A percentile compares a stretch with the other conserved stretches of the same genome.
These are phyloP conservation scores for Fomitopsis betulina DNA, from an alignment of 1,284 basidiomycete genomes.

Conservation along the genomic window DNA sequence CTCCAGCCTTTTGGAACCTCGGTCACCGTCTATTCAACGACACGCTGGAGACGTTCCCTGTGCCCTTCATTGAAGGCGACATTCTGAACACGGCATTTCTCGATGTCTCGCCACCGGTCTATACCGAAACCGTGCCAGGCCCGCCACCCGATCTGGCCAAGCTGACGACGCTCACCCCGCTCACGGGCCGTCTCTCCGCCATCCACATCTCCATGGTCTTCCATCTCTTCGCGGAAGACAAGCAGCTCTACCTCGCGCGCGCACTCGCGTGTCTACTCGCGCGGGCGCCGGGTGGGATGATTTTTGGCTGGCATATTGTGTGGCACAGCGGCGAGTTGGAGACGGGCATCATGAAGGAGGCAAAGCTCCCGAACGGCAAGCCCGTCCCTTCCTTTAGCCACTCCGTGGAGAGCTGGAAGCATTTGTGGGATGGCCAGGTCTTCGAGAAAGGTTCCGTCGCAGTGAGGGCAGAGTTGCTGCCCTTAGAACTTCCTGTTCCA, in stretches of 20 bases:
- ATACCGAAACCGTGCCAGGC: constrained; percentile 17
- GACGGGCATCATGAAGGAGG: background rate
- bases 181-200: constrained; percentile 40
- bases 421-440: constrained; percentile 38
- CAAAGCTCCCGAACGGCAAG: background rate
- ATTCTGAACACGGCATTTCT: constrained; percentile 36
- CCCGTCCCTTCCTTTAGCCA: constrained; percentile 23
- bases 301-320: constrained; percentile 31
- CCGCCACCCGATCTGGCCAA: constrained; percentile 26
- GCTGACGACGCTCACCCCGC: constrained; percentile 37
- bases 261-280: constrained; percentile 36
- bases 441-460: constrained; percentile 32
- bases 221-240: constrained; percentile 44
- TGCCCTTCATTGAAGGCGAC: constrained; percentile 44
- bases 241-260: constrained; percentile 37
- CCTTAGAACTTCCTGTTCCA: too few species aligned
- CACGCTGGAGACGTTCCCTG: constrained; percentile 36
- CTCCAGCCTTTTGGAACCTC: constrained; percentile 30
- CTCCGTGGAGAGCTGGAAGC: constrained; percentile 34
- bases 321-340: constrained; percentile 14
- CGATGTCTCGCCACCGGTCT: constrained; percentile 11
- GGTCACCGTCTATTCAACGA: constrained; percentile 31
- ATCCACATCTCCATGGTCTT: constrained; percentile 48
- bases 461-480: constrained; percentile 6
- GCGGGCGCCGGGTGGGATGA: constrained; percentile 31